A percentile compares a stretch with the other conserved stretches of the same genome.
Evolutionary conservation across 768 basidiomycete genomes (phyloP).

Genomic region (Glaciozyma martinii): DNA sequence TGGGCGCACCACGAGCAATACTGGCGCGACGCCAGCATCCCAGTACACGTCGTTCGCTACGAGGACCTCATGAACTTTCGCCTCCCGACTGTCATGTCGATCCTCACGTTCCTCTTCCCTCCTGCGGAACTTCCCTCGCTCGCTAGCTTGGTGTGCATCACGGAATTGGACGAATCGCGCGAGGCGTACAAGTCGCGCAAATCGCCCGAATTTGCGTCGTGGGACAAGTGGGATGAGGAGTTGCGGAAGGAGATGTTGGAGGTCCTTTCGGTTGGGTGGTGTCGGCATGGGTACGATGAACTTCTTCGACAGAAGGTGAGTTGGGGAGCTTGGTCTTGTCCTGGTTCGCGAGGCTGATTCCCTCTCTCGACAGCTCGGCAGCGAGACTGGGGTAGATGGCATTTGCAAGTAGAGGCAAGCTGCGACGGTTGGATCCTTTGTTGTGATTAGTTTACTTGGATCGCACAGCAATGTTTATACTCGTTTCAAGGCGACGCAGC

Average conservation of each 20-base stretch:
- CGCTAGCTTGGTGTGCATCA: not conserved
- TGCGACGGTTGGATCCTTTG: too few relatives aligned
- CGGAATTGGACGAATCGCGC: not conserved
- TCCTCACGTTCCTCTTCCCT: slow-evolving; percentile 2
- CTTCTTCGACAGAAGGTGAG: too few relatives aligned
- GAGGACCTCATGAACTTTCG: not conserved
- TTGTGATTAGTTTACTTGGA: too few relatives aligned
- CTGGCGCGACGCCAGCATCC: not conserved
- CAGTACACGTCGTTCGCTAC: not conserved
- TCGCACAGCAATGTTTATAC: too few relatives aligned
- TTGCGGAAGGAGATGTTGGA: not conserved
- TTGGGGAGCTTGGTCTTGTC: too few relatives aligned
- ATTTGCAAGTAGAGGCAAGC: too few relatives aligned
- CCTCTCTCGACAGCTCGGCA: too few relatives aligned
- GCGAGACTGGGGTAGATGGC: too few relatives aligned
- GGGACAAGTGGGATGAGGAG: not conserved
- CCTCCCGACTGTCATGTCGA: not conserved
- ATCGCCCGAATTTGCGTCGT: not conserved
- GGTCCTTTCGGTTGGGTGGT: too few relatives aligned
- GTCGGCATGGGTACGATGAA: too few relatives aligned
- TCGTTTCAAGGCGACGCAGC: too few relatives aligned
- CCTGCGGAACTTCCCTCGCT: not conserved
- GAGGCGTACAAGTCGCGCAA: slow-evolving; percentile 3
- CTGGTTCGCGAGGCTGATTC: too few relatives aligned
- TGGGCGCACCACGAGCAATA: not conserved